Evolutionary conservation across 2,329 filamentous ascomycete species (phyloP), one percentile per base, ranked within the genome.

Genomic region (Arthrobotrys entomopaga): DNA sequence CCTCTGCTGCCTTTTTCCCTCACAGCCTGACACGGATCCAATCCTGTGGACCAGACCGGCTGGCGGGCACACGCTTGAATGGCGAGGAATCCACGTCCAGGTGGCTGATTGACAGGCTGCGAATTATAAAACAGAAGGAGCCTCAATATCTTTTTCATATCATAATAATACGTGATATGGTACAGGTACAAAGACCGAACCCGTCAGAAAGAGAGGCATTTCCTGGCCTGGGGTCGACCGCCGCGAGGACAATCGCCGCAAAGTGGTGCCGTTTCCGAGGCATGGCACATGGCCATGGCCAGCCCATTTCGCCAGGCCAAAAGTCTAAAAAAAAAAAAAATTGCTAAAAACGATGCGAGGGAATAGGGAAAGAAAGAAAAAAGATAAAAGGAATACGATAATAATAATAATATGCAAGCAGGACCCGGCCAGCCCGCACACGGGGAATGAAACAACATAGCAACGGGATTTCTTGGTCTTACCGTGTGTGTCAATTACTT

Each of bases 221-320:
- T 46, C 42, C 42, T 46, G 15, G 42, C 42, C 42, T n/a, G 16
- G 42, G 16, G 42, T n/a, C 11, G 42, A 46, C 42, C 16, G n/a
- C 46, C 19, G 15, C 46, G 15, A 46, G 42, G n/a, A 46, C 19
- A 50, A 50, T 50, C 46, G 19, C 46, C 46, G 42, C 42, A 46
- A n/a, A 46, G 16, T 15, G 16, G 42, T 46, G 42, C 42, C 10
- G 42, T 50, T 22, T 50, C 46, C 19, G 16, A 20, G 46, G 16
- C 46, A 50, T 50, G 46, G 46, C 46, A 50, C 46, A 50, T 50
- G 46, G 46, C 16, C 46, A n/a, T 46, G 42, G 42, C 46, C 46
- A 50, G 46, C 16, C 46, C 46, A 50, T 34, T 10, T 13, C 15
- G 42, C 46, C 46, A 49, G 46, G 16, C 46, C 46, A 50, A 50